A percentile compares a stretch with the other conserved stretches of the same genome.
These are phyloP conservation scores for Phytopythium delawarense DNA, from an alignment of 352 stramenopile genomes.

Conservation along the genomic window DNA sequence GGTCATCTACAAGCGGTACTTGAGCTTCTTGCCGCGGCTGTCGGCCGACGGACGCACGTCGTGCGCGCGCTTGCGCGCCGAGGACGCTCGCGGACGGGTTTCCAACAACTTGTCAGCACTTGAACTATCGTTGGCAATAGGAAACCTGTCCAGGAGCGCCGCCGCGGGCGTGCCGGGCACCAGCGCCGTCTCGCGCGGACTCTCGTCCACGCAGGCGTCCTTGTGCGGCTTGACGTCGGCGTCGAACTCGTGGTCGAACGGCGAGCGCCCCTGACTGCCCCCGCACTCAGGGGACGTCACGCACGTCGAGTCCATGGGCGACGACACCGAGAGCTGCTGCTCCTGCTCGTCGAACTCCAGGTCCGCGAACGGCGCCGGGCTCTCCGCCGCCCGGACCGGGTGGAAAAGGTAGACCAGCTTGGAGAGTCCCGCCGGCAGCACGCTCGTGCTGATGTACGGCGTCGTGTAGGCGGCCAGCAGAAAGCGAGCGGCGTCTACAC, in stretches of 20 bases:
- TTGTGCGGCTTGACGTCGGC: slow-evolving; percentile 53
- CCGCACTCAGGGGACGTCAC: slow-evolving; percentile 76
- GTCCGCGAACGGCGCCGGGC: slow-evolving; percentile 37
- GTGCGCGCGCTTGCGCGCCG: slow-evolving; percentile 42
- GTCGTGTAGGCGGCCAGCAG: slow-evolving; percentile 74
- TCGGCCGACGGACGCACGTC: slow-evolving; percentile 20
- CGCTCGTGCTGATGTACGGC: slow-evolving; percentile 73
- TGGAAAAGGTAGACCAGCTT: slow-evolving; percentile 78
- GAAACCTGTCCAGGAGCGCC: slow-evolving; percentile 44
- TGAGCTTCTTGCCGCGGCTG: slow-evolving; percentile 56
- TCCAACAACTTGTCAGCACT: slow-evolving; percentile 73
- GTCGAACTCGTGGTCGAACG: slow-evolving; percentile 74
- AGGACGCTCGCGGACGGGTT: slow-evolving; percentile 24
- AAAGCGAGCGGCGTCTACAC: slow-evolving; percentile 74
- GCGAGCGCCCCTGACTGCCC: slow-evolving; percentile 60
- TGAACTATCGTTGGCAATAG: slow-evolving; percentile 68
- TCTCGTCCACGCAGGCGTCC: slow-evolving; percentile 43
- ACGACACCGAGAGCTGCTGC: slow-evolving; percentile 32
- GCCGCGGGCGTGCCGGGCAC: slow-evolving; percentile 22
- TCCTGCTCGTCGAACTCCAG: slow-evolving; percentile 43
- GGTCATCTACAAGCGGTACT: slow-evolving; percentile 54
- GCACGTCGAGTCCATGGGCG: slow-evolving; percentile 63
- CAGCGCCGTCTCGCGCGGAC: slow-evolving; percentile 40
- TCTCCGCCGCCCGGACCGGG: slow-evolving; percentile 49
- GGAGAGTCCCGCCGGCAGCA: slow-evolving; percentile 62